Conservation (phyloP, 352 stramenopile genomes). For the Phytophthora foliorum region DNA sequence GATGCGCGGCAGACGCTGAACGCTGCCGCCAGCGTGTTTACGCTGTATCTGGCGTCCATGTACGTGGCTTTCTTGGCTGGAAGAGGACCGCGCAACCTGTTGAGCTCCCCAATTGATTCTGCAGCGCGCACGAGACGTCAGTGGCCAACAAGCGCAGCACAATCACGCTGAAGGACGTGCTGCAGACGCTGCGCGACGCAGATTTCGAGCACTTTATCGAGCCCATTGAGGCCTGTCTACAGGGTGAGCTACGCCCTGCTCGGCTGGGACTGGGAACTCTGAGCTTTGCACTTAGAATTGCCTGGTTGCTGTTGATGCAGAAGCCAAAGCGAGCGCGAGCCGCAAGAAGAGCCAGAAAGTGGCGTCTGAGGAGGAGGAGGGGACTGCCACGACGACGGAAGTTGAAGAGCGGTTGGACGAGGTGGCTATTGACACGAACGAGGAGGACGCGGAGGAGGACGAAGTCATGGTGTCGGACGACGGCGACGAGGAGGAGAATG, state of each 20-base stretch:
- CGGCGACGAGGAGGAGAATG: conserved; percentile 29
- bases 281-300: neutral
- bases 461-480: conserved; percentile 49
- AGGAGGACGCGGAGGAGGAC: conserved; percentile 51
- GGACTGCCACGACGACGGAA: conserved; percentile 44
- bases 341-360: conserved; percentile 39
- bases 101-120: conserved; percentile 2
- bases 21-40: conserved; percentile 81
- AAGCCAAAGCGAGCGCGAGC: conserved; percentile 53
- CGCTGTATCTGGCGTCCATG: conserved; percentile 78
- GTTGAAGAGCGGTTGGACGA: conserved; percentile 42
- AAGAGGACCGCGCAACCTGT: neutral
- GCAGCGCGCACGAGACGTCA: conserved; percentile 73
- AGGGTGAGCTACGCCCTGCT: conserved; percentile 44
- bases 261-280: too few species aligned
- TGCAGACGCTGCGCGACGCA: conserved; percentile 73
- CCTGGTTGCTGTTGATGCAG: conserved; percentile 36
- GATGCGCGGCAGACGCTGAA: conserved; percentile 79
- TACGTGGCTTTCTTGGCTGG: conserved; percentile 32
- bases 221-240: conserved; percentile 75
- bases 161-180: conserved; percentile 80
- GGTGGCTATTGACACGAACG: conserved; percentile 38
- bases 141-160: conserved; percentile 80
- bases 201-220: conserved; percentile 85
- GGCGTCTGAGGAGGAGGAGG: conserved; percentile 32